Base-by-base conservation (phyloP, 257 asterid species). In the Nicotiana undulata region DNA sequence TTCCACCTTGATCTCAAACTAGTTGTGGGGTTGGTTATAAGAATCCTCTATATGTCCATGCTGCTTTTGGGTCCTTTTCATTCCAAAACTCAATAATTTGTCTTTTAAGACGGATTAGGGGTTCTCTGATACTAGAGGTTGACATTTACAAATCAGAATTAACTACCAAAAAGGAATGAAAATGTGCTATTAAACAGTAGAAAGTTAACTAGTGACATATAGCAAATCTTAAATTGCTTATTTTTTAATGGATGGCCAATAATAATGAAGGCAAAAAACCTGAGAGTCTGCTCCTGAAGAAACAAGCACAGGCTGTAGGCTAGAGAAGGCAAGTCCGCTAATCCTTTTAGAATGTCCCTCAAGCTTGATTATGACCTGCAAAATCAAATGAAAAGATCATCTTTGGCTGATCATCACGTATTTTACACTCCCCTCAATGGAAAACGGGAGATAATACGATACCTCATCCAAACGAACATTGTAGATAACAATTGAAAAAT, bases 221-320 rank as follows among this genome's bases (percentile, higher is more conserved):
- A 40, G 34, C 75, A 66, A 32, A 34, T 32, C 2, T 9, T 32
- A 52, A 32, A 49, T 18, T 37, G 46, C 9, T 17, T 20, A 17
- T 66, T 9, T 49, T 52, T n/a, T 52, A 52, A 52, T 52, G 58
- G 58, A 55, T 55, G 22, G 18, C 29, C 64, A 59, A 59, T 22
- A 79, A 52, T 29, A 56, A 32, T 22, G 37, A 70, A 49, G 44
- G 68, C 11, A 24, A 67, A 87, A 52, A 77, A 91, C 95, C 96
- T 92, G 87, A 83, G 90, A 83, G 81, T 92, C 95, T 46, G 82
- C 85, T 22, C 89, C 95, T 40, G 91, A 89, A 44, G 97, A 91
- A 79, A 91, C 78, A 17, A 92, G 94, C 32, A 88, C 88, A 44
- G 85, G 83, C 37, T 88, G 63, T 49, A 74, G 40, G 55, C 85